These are phyloP conservation scores for Raffaelea ambrosiae DNA, from an alignment of 2,329 filamentous ascomycete species.

Conservation along the genomic window DNA sequence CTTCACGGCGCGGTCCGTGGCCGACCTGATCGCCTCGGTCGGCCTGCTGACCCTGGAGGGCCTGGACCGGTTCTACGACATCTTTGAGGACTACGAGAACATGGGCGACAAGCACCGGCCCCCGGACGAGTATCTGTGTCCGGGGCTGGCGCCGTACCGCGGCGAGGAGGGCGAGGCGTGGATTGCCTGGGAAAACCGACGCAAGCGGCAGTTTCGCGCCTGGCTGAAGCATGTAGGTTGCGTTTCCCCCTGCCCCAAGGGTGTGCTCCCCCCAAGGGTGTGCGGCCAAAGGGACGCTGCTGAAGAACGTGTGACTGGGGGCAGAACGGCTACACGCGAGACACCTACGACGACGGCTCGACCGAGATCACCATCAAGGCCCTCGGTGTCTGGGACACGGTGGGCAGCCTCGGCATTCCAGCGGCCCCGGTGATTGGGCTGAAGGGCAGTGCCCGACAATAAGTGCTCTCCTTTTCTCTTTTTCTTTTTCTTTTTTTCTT, in stretches of 20 bases:
- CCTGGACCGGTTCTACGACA: slow-evolving; percentile 31
- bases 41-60: slow-evolving; percentile 33
- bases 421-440: slow-evolving; percentile 27
- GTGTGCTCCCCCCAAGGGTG: too few species aligned
- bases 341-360: slow-evolving; percentile 22
- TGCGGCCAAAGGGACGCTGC: too few species aligned
- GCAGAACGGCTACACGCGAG: slow-evolving; percentile 24
- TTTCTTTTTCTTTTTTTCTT: not conserved
- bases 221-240: slow-evolving; percentile 23
- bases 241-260: too few species aligned
- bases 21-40: slow-evolving; percentile 27
- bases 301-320: not conserved
- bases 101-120: slow-evolving; percentile 17
- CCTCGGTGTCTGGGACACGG: slow-evolving; percentile 42
- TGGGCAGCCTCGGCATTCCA: slow-evolving; percentile 35
- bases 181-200: slow-evolving; percentile 22
- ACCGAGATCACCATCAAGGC: slow-evolving; percentile 32
- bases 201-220: slow-evolving; percentile 25
- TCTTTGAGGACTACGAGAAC: slow-evolving; percentile 29
- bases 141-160: slow-evolving; percentile 16
- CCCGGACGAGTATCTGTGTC: slow-evolving; percentile 16
- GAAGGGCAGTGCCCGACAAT: slow-evolving; percentile 26
- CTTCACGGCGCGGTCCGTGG: slow-evolving; percentile 29
- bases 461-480: too few species aligned
- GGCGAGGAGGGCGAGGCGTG: slow-evolving; percentile 19